phyloP scores from a whole-genome alignment of 2,329 filamentous ascomycete genomes.

The Aspergillus caelatus region DNA sequence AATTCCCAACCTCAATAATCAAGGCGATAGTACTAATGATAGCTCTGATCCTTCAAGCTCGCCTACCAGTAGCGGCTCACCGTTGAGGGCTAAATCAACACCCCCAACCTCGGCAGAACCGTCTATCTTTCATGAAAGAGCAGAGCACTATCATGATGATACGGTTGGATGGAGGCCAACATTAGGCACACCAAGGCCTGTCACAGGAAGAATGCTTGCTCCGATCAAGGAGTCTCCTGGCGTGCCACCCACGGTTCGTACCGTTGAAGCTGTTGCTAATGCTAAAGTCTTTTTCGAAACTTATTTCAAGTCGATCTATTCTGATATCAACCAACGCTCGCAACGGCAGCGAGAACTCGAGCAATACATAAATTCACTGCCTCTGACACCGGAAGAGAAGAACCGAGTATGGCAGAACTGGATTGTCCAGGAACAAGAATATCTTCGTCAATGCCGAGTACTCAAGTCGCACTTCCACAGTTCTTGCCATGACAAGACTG shows the following conservation, averaged over 20 bases:
- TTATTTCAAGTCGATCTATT: slow-evolving; percentile 73
- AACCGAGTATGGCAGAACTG: slow-evolving; percentile 61
- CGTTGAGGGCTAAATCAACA: slow-evolving; percentile 35
- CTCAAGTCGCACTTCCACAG: slow-evolving; percentile 64
- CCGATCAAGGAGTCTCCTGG: slow-evolving; percentile 18
- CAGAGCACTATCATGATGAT: slow-evolving; percentile 2
- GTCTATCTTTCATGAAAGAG: slow-evolving; percentile 22
- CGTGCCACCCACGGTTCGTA: slow-evolving; percentile 48
- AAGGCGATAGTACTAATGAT: slow-evolving; percentile 33
- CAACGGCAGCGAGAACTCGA: slow-evolving; percentile 66
- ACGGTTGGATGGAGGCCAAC: slow-evolving; percentile 2
- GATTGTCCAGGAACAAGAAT: slow-evolving; percentile 67
- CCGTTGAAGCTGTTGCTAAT: slow-evolving; percentile 76
- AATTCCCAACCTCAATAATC: slow-evolving; percentile 18
- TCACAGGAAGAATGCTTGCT: slow-evolving; percentile 5
- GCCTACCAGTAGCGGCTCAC: slow-evolving; percentile 33
- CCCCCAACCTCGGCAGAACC: slow-evolving; percentile 39
- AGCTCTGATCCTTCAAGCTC: slow-evolving; percentile 38
- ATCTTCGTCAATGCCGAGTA: slow-evolving; percentile 72
- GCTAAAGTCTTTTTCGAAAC: slow-evolving; percentile 87
- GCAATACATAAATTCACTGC: slow-evolving; percentile 60
- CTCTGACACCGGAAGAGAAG: slow-evolving; percentile 60
- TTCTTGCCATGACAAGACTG: slow-evolving; percentile 47
- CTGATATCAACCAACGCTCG: slow-evolving; percentile 59
- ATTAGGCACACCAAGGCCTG: slow-evolving; percentile 3